Base-by-base conservation (phyloP, 2,329 filamentous ascomycete genomes). In the Ophiostoma sp. region DNA sequence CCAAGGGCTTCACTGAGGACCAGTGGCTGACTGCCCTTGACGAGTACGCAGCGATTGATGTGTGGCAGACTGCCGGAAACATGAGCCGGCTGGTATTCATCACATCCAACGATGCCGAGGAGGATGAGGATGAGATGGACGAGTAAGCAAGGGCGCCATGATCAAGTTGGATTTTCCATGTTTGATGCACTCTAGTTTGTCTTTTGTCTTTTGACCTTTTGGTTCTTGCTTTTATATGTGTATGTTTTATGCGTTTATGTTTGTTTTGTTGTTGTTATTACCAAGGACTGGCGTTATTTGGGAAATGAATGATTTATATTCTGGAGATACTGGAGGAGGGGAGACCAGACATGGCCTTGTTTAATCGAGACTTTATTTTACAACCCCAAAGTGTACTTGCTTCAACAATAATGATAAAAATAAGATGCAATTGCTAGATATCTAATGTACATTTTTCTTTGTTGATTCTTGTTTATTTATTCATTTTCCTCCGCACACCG, bases 1-100 rank as follows among this genome's bases (percentile, higher is more conserved):
- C 94, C 69, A 97, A 97, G 85, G 95, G 95, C 2, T 99, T 97
- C 80, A 99, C 94, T 0, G 90, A 93, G 74, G 93, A 98, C 79
- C 94, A 99, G 80, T 93, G 97, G 82, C 85, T 91, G 76, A 86
- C 87, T 75, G 90, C 94, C 27, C 84, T 99, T 77, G 90, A 97
- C 73, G 94, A 97, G 82, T 98, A 99, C 80, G 89, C 92, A 2
- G 83, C 87, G 74, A 82, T 96, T 72, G 91, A 97, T 83, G 95
- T 93, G 73, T 93, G 90, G 91, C 90, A 93, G 88, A 90, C 90
- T 52, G 84, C 88, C 73, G 88, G 87, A 72, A 89, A 88, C 73
- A 90, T 89, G 71, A 87, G 87, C 48, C 85, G 90, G 74, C 82
- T 94, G 70, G 84, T 92, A 41, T 93, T 93, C 77, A 84, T 93